Conservation (phyloP, 305 asterid species). For the Fraxinus floribunda region DNA sequence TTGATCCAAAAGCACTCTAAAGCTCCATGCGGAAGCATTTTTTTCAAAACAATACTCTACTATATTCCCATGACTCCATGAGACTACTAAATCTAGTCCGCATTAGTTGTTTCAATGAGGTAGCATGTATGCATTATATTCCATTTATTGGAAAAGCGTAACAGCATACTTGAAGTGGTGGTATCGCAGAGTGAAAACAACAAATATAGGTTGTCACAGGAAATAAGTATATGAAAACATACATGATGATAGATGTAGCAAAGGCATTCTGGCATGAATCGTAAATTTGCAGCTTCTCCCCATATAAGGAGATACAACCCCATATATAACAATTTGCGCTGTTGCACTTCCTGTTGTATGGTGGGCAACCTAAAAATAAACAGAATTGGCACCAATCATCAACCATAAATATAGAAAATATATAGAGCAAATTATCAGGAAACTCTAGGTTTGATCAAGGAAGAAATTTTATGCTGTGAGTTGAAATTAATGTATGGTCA, state of each 20-base stretch:
- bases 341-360: slow-evolving; percentile 96
- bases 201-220: slow-evolving; percentile 7
- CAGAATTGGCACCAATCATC: slow-evolving; percentile 28
- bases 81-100: not conserved
- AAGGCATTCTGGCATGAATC: slow-evolving; percentile 99
- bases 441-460: not conserved
- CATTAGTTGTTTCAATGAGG: slow-evolving; percentile 4
- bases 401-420: slow-evolving; percentile 13
- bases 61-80: not conserved
- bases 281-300: slow-evolving; percentile 98
- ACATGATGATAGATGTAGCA: slow-evolving; percentile 98
- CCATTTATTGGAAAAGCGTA: not conserved
- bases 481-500: not conserved
- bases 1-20: not conserved
- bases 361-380: slow-evolving; percentile 76
- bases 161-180: slow-evolving; percentile 3
- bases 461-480: not conserved
- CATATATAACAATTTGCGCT: slow-evolving; percentile 85
- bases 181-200: not conserved
- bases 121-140: not conserved
- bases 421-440: not conserved
- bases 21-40: not conserved
- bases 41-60: not conserved
- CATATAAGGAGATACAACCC: slow-evolving; percentile 95
- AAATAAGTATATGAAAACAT: slow-evolving; percentile 39